Conservation (phyloP, 352 stramenopile species). For the Pythium sukuiense region DNA sequence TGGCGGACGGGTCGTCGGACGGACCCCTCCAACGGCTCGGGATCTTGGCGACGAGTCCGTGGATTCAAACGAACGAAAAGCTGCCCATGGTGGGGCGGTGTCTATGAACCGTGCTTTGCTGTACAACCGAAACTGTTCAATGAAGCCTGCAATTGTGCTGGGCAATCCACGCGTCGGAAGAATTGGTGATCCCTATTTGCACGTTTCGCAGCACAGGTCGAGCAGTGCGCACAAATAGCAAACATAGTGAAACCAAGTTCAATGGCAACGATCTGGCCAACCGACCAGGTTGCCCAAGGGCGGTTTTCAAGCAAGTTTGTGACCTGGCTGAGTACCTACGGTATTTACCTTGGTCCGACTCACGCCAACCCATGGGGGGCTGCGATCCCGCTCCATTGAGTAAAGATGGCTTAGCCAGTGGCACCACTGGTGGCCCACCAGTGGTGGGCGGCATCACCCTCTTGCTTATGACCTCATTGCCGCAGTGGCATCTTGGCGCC, state of each 20-base stretch:
- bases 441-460: background rate
- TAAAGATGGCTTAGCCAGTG: too few species aligned
- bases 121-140: background rate
- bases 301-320: background rate
- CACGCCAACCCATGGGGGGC: background rate
- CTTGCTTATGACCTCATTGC: background rate
- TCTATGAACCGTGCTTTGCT: background rate
- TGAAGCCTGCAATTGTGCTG: background rate
- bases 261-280: background rate
- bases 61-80: background rate
- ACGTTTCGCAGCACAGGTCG: background rate
- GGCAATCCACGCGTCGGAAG: background rate
- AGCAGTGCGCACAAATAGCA: background rate
- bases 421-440: background rate
- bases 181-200: background rate
- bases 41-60: background rate
- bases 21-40: background rate
- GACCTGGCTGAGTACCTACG: background rate
- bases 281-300: background rate
- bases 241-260: background rate
- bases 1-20: slow-evolving; percentile 6
- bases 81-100: background rate
- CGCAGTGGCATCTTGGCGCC: background rate
- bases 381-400: too few species aligned
- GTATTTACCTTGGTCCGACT: background rate